Percentiles rank a stretch among this genome's conserved stretches.
Conservation (phyloP, 2,329 filamentous ascomycete species). For the Didymella keratinophila region DNA sequence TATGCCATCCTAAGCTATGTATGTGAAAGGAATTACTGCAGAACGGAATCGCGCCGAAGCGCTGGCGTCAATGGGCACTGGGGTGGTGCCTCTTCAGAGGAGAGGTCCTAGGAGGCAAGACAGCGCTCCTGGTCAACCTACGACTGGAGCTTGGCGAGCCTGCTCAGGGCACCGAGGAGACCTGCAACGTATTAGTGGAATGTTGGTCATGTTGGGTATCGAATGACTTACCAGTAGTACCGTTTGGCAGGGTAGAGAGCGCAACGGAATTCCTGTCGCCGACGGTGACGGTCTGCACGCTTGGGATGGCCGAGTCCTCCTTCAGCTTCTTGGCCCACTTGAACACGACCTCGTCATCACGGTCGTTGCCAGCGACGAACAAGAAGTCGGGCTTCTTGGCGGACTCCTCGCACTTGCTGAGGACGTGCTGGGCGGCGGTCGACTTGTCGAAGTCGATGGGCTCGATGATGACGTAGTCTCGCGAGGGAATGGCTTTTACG, state of each 20-base stretch:
- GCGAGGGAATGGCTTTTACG: constrained; percentile 82
- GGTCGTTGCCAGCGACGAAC: constrained; percentile 87
- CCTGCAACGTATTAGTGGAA: constrained; percentile 28
- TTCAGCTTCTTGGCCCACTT: constrained; percentile 86
- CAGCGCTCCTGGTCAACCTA: constrained; percentile 9
- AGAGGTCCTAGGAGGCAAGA: not conserved
- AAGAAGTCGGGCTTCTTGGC: constrained; percentile 73
- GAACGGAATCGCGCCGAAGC: constrained; percentile 6
- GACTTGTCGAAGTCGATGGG: constrained; percentile 87
- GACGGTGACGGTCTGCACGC: constrained; percentile 85
- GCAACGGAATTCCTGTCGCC: constrained; percentile 90
- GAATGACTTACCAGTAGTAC: constrained; percentile 77
- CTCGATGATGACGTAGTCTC: constrained; percentile 84
- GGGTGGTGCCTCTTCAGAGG: not conserved
- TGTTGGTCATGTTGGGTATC: not conserved
- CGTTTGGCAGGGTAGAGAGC: constrained; percentile 83
- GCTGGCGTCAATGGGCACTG: constrained; percentile 9
- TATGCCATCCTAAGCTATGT: constrained; percentile 8
- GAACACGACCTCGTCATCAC: constrained; percentile 93
- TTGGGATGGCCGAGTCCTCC: constrained; percentile 56
- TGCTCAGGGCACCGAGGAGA: constrained; percentile 41
- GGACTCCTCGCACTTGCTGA: constrained; percentile 55
- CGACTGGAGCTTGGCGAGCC: constrained; percentile 35
- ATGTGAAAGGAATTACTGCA: constrained; percentile 4
- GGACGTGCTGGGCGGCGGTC: constrained; percentile 79